Conservation (phyloP, 2,329 filamentous ascomycete species). For the Colletotrichum tabaci region DNA sequence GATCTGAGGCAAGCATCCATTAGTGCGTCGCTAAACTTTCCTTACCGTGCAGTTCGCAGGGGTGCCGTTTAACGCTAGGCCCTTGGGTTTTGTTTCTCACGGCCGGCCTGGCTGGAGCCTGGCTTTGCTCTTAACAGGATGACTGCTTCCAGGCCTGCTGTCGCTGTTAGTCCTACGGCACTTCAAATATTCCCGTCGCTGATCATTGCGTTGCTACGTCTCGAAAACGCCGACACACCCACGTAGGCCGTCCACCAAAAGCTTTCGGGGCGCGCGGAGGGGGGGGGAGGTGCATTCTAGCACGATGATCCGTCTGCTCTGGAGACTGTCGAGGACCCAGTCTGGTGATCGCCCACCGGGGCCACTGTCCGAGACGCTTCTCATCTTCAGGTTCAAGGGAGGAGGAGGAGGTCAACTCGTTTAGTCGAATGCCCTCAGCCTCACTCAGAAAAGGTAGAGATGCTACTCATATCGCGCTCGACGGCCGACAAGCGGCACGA, state of each 20-base stretch:
- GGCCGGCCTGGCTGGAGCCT: conserved; percentile 11
- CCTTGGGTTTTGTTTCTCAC: background rate
- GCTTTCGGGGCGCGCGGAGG: conserved; percentile 12
- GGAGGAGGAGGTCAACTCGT: background rate
- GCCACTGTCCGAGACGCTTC: background rate
- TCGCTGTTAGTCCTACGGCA: conserved; percentile 26
- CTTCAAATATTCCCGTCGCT: conserved; percentile 28
- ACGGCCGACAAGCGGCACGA: background rate
- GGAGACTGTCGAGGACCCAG: conserved; percentile 9
- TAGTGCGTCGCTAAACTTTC: conserved; percentile 39
- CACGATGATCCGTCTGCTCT: conserved; percentile 2
- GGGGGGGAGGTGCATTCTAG: conserved; percentile 7
- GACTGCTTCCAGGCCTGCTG: conserved; percentile 19
- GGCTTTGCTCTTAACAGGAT: conserved; percentile 4
- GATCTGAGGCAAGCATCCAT: conserved; percentile 39
- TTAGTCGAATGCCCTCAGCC: background rate
- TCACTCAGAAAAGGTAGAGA: background rate
- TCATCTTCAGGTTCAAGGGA: background rate
- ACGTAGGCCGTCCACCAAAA: background rate
- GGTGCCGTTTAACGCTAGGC: conserved; percentile 33
- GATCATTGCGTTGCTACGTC: conserved; percentile 30
- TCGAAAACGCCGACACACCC: background rate
- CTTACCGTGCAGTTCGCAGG: conserved; percentile 36
- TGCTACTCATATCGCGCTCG: background rate
- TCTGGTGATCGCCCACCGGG: conserved; percentile 18